Evolutionary conservation across 2,329 filamentous ascomycete species (phyloP).

Genomic region (Penicillium thymicola): DNA sequence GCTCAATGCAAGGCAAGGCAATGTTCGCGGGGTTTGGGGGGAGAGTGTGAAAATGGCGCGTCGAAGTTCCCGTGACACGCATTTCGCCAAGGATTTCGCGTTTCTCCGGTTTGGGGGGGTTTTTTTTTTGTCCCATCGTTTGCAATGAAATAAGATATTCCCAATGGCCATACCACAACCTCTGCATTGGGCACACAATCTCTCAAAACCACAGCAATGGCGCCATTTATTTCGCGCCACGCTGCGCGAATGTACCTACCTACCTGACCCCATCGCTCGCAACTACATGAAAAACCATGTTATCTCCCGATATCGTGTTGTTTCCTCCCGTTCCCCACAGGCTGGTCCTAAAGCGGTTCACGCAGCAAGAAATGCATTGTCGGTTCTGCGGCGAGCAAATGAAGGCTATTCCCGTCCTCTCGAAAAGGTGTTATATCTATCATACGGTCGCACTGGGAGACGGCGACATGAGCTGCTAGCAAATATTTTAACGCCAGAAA

Average conservation of each 20-base stretch:
- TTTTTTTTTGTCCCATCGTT: background rate
- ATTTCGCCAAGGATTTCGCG: constrained; percentile 25
- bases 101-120: constrained; percentile 18
- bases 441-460: constrained; percentile 57
- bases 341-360: constrained; percentile 21
- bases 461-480: constrained; percentile 50
- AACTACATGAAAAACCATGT: constrained; percentile 50
- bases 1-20: constrained; percentile 19
- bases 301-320: constrained; percentile 17
- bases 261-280: constrained; percentile 56
- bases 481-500: constrained; percentile 29
- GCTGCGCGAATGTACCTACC: constrained; percentile 58
- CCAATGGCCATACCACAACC: constrained; percentile 3
- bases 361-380: constrained; percentile 39
- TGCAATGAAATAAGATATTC: background rate
- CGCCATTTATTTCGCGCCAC: constrained; percentile 53
- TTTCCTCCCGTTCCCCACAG: constrained; percentile 17
- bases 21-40: constrained; percentile 22
- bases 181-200: constrained; percentile 23
- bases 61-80: constrained; percentile 24
- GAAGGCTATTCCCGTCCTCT: constrained; percentile 52
- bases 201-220: constrained; percentile 26
- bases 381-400: constrained; percentile 52
- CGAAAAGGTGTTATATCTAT: constrained; percentile 50
- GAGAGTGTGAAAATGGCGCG: constrained; percentile 20